Conservation (phyloP, 495 filamentous ascomycete genomes). For the Daldinia vernicosa region DNA sequence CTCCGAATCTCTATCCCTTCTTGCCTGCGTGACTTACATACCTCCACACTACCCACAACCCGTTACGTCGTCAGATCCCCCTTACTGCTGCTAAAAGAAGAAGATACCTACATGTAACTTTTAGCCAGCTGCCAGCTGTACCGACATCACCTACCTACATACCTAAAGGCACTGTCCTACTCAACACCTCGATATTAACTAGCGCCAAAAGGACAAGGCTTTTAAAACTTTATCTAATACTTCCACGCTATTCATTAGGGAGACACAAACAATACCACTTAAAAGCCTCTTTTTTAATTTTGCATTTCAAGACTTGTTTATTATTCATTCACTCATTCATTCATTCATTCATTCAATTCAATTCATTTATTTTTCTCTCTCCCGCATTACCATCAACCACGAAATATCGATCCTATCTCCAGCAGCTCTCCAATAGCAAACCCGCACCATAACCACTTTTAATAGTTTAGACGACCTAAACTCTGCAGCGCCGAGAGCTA, state of each 20-base stretch:
- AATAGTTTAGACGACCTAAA: slow-evolving; percentile 35
- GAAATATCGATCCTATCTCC: not conserved
- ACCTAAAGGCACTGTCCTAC: not conserved
- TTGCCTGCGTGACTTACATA: not conserved
- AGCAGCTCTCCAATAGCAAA: slow-evolving; percentile 2
- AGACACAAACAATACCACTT: slow-evolving; percentile 1
- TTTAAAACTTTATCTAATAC: slow-evolving; percentile 2
- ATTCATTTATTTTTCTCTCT: not conserved
- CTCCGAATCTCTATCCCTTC: not conserved
- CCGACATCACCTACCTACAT: not conserved
- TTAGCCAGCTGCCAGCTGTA: not conserved
- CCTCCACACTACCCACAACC: not conserved
- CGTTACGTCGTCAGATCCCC: not conserved
- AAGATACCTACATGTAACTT: not conserved
- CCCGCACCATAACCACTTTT: slow-evolving; percentile 3
- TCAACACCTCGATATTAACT: not conserved
- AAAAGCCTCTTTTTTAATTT: not conserved
- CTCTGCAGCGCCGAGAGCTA: slow-evolving; percentile 20
- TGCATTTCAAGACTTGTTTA: not conserved
- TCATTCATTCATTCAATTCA: not conserved
- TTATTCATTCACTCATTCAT: not conserved
- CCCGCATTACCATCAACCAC: not conserved
- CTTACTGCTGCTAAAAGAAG: not conserved
- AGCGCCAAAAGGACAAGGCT: slow-evolving; percentile 1
- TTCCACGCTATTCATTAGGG: not conserved